Conservation (phyloP, 2,329 filamentous ascomycete genomes). For the Mycosphaerella arachidis region DNA sequence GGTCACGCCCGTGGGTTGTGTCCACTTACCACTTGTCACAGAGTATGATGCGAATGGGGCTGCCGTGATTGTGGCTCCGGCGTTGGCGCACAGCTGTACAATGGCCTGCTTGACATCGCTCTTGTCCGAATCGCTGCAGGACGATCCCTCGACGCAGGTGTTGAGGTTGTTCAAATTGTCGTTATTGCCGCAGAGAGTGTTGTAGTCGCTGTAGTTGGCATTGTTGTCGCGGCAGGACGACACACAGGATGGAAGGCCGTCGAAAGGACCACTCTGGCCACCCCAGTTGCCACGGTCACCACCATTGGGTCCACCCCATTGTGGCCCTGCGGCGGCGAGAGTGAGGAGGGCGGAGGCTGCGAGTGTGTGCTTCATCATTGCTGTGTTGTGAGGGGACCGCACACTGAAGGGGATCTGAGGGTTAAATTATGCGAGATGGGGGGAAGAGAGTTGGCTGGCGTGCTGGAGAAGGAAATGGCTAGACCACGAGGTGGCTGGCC, state of each 20-base stretch:
- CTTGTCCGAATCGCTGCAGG: constrained; percentile 25
- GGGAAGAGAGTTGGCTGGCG: neutral
- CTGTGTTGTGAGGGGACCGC: neutral
- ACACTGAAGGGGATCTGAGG: neutral
- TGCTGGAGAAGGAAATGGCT: neutral
- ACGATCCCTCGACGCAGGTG: constrained; percentile 21
- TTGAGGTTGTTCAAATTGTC: constrained; percentile 21
- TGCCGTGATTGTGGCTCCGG: constrained; percentile 23
- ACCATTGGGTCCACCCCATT: constrained; percentile 6
- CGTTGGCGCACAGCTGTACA: constrained; percentile 28
- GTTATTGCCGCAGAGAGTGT: constrained; percentile 20
- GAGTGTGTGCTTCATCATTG: constrained; percentile 14
- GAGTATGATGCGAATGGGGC: constrained; percentile 24
- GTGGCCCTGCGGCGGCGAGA: constrained; percentile 15
- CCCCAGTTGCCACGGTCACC: constrained; percentile 5
- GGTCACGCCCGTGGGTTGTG: neutral
- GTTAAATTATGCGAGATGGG: neutral
- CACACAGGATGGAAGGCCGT: constrained; percentile 16
- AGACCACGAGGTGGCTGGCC: neutral
- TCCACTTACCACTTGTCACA: constrained; percentile 25
- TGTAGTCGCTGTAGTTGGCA: constrained; percentile 13
- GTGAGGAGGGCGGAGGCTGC: constrained; percentile 13
- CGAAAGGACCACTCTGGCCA: constrained; percentile 11
- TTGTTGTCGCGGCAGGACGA: constrained; percentile 12
- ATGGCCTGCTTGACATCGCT: constrained; percentile 24